Percentiles rank a stretch among this genome's conserved stretches.
Conservation (phyloP, 2,329 filamentous ascomycete genomes). For the Aspergillus sp. region DNA sequence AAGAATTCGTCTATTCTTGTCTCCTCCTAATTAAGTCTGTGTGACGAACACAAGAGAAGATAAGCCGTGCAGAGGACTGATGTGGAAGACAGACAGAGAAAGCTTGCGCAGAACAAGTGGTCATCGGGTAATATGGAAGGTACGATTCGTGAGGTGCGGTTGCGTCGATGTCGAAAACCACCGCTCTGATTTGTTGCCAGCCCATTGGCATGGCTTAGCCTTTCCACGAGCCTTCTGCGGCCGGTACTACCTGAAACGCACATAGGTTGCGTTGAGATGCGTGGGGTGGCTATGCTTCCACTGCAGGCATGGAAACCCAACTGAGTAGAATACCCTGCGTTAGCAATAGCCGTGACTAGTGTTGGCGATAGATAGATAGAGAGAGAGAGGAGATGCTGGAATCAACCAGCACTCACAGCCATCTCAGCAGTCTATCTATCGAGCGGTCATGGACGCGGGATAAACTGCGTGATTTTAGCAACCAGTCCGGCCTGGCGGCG, state of each 20-base stretch:
- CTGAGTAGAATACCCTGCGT: neutral
- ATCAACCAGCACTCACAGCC: neutral
- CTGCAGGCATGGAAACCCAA: slow-evolving; percentile 7
- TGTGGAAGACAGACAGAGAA: neutral
- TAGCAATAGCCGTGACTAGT: neutral
- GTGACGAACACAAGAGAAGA: neutral
- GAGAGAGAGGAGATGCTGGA: neutral
- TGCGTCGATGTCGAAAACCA: slow-evolving; percentile 17
- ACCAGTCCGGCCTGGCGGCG: slow-evolving; percentile 11
- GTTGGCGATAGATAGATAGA: neutral
- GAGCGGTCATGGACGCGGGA: neutral
- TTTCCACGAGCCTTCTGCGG: slow-evolving; percentile 6
- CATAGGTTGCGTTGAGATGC: slow-evolving; percentile 9
- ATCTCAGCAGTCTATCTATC: neutral
- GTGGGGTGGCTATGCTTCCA: slow-evolving; percentile 4
- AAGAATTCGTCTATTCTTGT: neutral
- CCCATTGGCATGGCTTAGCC: slow-evolving; percentile 24
- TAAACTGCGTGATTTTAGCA: slow-evolving; percentile 16
- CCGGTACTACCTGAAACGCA: slow-evolving; percentile 9
- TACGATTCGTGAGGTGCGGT: slow-evolving; percentile 15
- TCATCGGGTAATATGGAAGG: slow-evolving; percentile 15
- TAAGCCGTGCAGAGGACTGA: neutral
- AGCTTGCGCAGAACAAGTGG: slow-evolving; percentile 6
- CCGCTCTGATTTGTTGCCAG: slow-evolving; percentile 27
- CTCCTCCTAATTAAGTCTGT: neutral